Percentiles rank a stretch among this genome's conserved stretches.
Evolutionary conservation across 2,329 filamentous ascomycete genomes (phyloP).

Genomic region (Lithohypha guttulata): DNA sequence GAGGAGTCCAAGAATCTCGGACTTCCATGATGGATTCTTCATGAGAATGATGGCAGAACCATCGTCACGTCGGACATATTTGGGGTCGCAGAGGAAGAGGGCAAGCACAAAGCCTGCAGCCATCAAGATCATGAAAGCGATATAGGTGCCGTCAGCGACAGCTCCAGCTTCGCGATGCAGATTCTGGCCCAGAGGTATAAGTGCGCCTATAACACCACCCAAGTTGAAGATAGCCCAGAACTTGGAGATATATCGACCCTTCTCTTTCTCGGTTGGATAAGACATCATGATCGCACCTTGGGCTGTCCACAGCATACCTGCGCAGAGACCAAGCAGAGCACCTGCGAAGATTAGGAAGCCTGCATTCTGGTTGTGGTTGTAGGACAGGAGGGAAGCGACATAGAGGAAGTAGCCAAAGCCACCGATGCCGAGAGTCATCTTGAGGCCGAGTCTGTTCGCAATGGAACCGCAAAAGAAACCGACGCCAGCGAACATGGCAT

Average conservation of each 20-base stretch:
- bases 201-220: constrained; percentile 66
- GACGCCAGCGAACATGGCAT: constrained; percentile 52
- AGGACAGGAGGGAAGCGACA: constrained; percentile 30
- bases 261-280: constrained; percentile 63
- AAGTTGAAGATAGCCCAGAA: constrained; percentile 89
- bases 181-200: constrained; percentile 41
- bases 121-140: constrained; percentile 79
- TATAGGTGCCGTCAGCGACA: constrained; percentile 65
- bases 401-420: constrained; percentile 29
- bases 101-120: constrained; percentile 54
- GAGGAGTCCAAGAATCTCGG: constrained; percentile 65
- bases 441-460: constrained; percentile 26
- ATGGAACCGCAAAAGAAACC: constrained; percentile 44
- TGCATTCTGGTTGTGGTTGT: constrained; percentile 30
- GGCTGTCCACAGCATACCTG: constrained; percentile 32
- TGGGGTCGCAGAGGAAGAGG: constrained; percentile 57
- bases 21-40: constrained; percentile 81
- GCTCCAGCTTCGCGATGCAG: constrained; percentile 30
- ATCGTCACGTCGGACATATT: constrained; percentile 60
- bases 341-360: constrained; percentile 32
- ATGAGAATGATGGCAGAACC: constrained; percentile 73
- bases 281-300: constrained; percentile 48
- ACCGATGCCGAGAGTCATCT: constrained; percentile 24
- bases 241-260: constrained; percentile 72
- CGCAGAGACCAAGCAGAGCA: constrained; percentile 30